phyloP scores from a whole-genome alignment of 2,329 filamentous ascomycete species.

The Bretziella fagacearum region DNA sequence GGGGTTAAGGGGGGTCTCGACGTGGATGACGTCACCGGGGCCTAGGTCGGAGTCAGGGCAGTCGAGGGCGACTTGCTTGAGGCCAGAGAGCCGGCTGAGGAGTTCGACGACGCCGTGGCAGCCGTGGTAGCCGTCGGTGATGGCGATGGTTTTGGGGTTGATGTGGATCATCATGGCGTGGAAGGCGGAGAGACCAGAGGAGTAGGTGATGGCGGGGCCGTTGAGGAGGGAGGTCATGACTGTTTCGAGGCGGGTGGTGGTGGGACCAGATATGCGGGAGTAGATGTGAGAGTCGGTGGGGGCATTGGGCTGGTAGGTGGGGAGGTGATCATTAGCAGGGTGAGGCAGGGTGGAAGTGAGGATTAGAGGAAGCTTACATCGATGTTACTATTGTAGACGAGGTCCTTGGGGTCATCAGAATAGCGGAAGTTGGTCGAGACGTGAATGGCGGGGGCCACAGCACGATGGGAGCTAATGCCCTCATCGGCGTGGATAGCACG shows the following conservation, averaged over 20 bases:
- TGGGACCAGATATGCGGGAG: conserved; percentile 64
- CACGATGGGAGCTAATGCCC: conserved; percentile 51
- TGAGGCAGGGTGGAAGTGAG: neutral
- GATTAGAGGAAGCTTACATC: conserved; percentile 31
- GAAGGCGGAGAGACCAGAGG: conserved; percentile 73
- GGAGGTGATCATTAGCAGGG: neutral
- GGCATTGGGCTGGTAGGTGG: conserved; percentile 27
- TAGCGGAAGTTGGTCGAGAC: conserved; percentile 88
- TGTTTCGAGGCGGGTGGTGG: conserved; percentile 68
- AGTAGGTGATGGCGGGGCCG: conserved; percentile 57
- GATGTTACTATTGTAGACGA: conserved; percentile 34
- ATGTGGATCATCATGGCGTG: conserved; percentile 72
- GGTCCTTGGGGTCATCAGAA: conserved; percentile 46
- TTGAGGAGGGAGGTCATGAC: conserved; percentile 59
- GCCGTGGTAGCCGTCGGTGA: conserved; percentile 80
- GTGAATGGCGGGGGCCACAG: conserved; percentile 79
- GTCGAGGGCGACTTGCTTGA: conserved; percentile 55
- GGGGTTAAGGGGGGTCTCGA: conserved; percentile 91
- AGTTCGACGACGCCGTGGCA: conserved; percentile 72
- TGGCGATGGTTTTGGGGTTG: conserved; percentile 67
- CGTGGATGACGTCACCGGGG: conserved; percentile 67
- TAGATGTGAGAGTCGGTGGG: conserved; percentile 57
- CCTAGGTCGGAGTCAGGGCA: conserved; percentile 49
- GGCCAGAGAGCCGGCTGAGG: conserved; percentile 56
- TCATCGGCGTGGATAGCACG: conserved; percentile 72